Evolutionary conservation across 2,329 filamentous ascomycete species (phyloP), one percentile per base, ranked within the genome.

Genomic region (Pseudopithomyces chartarum): DNA sequence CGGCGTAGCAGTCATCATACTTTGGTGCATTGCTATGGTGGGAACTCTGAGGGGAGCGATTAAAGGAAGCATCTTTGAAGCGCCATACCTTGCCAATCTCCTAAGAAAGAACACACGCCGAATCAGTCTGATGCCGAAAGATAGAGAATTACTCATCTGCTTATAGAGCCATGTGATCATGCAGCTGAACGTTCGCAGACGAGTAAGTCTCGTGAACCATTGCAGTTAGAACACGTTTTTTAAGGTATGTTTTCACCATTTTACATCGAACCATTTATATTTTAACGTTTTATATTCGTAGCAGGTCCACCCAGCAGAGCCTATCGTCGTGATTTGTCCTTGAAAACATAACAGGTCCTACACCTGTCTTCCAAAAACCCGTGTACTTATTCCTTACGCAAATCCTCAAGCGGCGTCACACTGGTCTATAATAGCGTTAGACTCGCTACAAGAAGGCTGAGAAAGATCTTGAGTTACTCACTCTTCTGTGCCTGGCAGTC

Each of bases 401-500:
- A 3, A 44, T 50, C 43, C 23, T 34, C 54, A 45, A 26, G 58
- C 58, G n/a, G 56, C 53, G 34, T 55, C 42, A 22, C 58, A 61
- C 38, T 56, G 44, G 23, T 48, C 58, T 61, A 29, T 38, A 8
- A 12, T 3, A 33, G 12, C 11, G 32, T 51, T 29, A 55, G 43
- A 36, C 11, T 36, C 8, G 4, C 22, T n/a, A n/a, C 19, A 34
- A 48, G 4, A 15, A 8, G 19, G 8, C 2, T n/a, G 4, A 15
- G 10, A 4, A 5, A 7, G 10, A n/a, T 33, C 7, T n/a, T 2
- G 3, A 5, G 4, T 46, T 3, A 65, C 66, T 56, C 44, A 72
- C 71, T 61, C 65, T 86, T 78, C 74, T 89, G 87, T 4, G 75
- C 66, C 59, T 82, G 78, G 76, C 87, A 89, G 54, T 87, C 81